phyloP scores from a whole-genome alignment of 306 rosid genomes.

The Carpinus fangiana region DNA sequence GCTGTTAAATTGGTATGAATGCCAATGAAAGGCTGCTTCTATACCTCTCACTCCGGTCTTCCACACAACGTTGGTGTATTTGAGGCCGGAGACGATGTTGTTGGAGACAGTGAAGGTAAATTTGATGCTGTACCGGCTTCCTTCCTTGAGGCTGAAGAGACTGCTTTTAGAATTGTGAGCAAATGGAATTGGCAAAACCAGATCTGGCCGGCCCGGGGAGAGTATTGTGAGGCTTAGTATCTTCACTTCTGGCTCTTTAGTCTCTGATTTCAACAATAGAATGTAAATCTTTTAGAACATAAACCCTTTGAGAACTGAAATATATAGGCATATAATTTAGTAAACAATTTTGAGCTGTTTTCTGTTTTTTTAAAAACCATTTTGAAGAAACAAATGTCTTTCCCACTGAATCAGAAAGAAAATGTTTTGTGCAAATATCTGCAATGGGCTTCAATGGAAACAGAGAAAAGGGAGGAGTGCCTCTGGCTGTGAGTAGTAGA shows the following conservation, averaged over 20 bases:
- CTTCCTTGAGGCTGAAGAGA: constrained; percentile 75
- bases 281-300: constrained; percentile 1
- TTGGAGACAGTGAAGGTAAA: constrained; percentile 63
- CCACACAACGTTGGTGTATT: constrained; percentile 68
- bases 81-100: constrained; percentile 86
- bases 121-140: constrained; percentile 50
- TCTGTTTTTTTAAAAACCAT: too few species aligned
- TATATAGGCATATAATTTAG: too few species aligned
- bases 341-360: too few species aligned
- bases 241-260: constrained; percentile 80
- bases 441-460: neutral
- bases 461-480: neutral
- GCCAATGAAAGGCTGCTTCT: neutral
- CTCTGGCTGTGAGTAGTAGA: neutral
- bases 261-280: constrained; percentile 52
- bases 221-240: constrained; percentile 65
- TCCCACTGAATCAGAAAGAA: neutral
- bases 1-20: neutral
- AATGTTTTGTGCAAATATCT: neutral
- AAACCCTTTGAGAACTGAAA: too few species aligned
- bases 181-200: constrained; percentile 65
- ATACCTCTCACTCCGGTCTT: constrained; percentile 81
- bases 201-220: constrained; percentile 59
- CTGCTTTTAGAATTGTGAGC: constrained; percentile 49
- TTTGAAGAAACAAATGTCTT: neutral